Conservation (phyloP, 208 protist species). For the Leishmania gerbilli region DNA sequence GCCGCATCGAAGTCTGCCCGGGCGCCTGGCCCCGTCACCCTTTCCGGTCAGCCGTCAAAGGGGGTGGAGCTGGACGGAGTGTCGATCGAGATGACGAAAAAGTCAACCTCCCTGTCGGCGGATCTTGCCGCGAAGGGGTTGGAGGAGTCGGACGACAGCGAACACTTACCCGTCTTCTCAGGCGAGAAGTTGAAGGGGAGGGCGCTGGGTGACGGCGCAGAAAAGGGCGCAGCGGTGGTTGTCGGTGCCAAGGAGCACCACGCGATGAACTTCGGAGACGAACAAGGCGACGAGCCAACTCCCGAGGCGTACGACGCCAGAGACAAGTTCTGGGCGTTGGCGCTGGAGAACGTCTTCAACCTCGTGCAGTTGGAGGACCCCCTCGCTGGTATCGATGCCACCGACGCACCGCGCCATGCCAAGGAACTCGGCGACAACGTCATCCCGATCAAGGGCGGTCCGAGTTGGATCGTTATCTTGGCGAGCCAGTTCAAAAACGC, state of each 20-base stretch:
- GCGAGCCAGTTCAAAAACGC: constrained; percentile 80
- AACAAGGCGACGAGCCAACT: constrained; percentile 61
- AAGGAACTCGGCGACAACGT: constrained; percentile 75
- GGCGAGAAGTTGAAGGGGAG: constrained; percentile 5
- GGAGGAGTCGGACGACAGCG: constrained; percentile 5
- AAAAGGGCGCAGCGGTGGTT: neutral
- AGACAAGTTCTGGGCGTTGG: constrained; percentile 74
- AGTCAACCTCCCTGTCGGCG: neutral
- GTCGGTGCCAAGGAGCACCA: constrained; percentile 25
- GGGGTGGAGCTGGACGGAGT: constrained; percentile 10
- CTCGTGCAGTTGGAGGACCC: constrained; percentile 75
- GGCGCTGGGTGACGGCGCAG: neutral
- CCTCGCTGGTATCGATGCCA: constrained; percentile 41
- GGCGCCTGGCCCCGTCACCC: neutral
- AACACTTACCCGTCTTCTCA: neutral
- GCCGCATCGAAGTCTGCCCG: neutral
- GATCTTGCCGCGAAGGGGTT: neutral
- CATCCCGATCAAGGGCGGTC: constrained; percentile 79
- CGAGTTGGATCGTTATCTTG: constrained; percentile 71
- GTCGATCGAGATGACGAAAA: constrained; percentile 14
- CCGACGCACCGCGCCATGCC: constrained; percentile 55
- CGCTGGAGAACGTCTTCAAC: constrained; percentile 67
- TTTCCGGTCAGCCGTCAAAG: constrained; percentile 6
- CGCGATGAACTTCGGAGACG: constrained; percentile 56
- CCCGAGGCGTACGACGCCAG: constrained; percentile 57